Evolutionary conservation across 148 eudicot species (phyloP).

Genomic region (Rhododendron williamsianum): DNA sequence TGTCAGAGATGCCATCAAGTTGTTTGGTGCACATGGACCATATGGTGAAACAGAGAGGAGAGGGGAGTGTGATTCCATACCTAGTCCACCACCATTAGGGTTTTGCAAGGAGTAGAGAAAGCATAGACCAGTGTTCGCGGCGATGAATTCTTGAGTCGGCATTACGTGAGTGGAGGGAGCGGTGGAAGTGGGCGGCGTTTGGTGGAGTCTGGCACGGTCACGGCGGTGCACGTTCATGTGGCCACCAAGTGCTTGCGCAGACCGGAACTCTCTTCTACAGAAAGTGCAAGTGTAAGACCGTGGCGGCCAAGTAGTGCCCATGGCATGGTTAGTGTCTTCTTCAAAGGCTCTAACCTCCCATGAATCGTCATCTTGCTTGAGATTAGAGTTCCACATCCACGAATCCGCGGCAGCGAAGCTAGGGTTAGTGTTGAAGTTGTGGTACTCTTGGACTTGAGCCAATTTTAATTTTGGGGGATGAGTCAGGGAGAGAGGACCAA

Average conservation of each 20-base stretch:
- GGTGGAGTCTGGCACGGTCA: constrained; percentile 53
- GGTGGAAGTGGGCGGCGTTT: background rate
- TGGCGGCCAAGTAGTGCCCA: constrained; percentile 60
- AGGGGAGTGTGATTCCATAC: constrained; percentile 13
- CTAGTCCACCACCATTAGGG: constrained; percentile 14
- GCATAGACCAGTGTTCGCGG: constrained; percentile 28
- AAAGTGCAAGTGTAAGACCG: constrained; percentile 58
- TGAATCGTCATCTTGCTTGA: constrained; percentile 15
- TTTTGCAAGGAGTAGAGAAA: constrained; percentile 29
- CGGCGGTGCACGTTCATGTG: constrained; percentile 79
- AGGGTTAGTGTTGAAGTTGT: constrained; percentile 3
- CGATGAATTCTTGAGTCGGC: constrained; percentile 23
- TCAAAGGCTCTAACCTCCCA: constrained; percentile 42
- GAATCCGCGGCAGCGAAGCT: background rate
- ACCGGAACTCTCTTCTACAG: constrained; percentile 58
- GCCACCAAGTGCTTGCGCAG: constrained; percentile 79
- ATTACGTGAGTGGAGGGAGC: constrained; percentile 12
- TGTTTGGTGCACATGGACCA: background rate
- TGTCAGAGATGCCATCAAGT: constrained; percentile 1
- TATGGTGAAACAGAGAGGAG: constrained; percentile 6
- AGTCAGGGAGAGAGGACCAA: constrained; percentile 16
- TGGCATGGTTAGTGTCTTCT: constrained; percentile 29
- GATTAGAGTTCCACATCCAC: constrained; percentile 35
- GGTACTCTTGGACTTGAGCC: constrained; percentile 2
- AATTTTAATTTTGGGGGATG: constrained; percentile 18